Evolutionary conservation across 257 asterid species (phyloP).

Genomic region (Solanum pinnatisectum): DNA sequence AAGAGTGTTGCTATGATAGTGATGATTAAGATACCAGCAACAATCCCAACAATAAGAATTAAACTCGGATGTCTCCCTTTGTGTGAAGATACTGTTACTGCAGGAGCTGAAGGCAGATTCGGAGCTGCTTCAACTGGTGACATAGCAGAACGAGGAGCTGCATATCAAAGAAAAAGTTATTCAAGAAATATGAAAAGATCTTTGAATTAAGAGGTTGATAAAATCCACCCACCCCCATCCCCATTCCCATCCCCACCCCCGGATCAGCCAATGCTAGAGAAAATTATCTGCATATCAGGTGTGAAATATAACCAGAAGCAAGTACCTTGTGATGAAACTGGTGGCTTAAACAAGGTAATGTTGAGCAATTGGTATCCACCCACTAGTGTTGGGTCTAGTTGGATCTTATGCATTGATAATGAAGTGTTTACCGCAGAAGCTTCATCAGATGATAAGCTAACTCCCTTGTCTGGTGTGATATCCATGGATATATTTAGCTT

Average conservation of each 20-base stretch:
- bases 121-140: slow-evolving; percentile 49
- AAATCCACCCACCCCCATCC: not conserved
- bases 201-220: not conserved
- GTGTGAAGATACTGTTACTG: slow-evolving; percentile 27
- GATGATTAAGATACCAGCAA: slow-evolving; percentile 50
- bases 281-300: not conserved
- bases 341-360: slow-evolving; percentile 70
- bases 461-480: slow-evolving; percentile 62
- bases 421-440: slow-evolving; percentile 62
- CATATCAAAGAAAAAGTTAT: slow-evolving; percentile 4
- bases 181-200: not conserved
- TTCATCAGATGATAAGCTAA: slow-evolving; percentile 60
- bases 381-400: slow-evolving; percentile 64
- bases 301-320: not conserved
- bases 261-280: not conserved
- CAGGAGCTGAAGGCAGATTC: slow-evolving; percentile 45
- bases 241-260: not conserved
- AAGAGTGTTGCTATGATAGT: slow-evolving; percentile 42
- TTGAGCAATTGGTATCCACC: slow-evolving; percentile 77
- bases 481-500: slow-evolving; percentile 95
- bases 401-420: slow-evolving; percentile 50
- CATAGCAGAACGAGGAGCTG: slow-evolving; percentile 62
- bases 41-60: slow-evolving; percentile 57
- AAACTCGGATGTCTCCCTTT: slow-evolving; percentile 44
- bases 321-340: slow-evolving; percentile 61